A percentile compares a stretch with the other conserved stretches of the same genome.
Evolutionary conservation across 352 stramenopile genomes (phyloP).

Genomic region (Phytophthora rubi): DNA sequence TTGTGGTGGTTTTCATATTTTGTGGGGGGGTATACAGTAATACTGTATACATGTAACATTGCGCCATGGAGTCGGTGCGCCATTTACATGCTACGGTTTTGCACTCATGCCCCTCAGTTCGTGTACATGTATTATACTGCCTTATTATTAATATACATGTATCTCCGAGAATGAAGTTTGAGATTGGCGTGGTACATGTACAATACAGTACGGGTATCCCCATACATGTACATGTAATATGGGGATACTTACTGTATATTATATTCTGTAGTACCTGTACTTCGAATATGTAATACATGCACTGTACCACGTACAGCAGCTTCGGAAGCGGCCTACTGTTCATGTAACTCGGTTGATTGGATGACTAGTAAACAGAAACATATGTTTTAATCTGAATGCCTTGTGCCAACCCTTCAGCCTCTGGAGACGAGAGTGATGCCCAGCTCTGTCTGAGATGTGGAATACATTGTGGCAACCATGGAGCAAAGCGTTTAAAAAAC

Average conservation of each 20-base stretch:
- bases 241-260: too few species aligned
- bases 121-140: conserved; percentile 2
- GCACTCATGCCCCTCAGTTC: conserved; percentile 9
- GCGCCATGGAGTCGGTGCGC: conserved; percentile 3
- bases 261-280: neutral
- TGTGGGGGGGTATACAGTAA: too few species aligned
- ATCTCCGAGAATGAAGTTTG: conserved; percentile 12
- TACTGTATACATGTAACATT: neutral
- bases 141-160: too few species aligned
- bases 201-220: neutral
- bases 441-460: too few species aligned
- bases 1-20: too few species aligned
- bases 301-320: neutral
- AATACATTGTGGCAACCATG: too few species aligned
- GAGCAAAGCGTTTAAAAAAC: too few species aligned
- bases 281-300: neutral
- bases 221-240: too few species aligned
- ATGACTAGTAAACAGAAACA: neutral
- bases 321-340: neutral
- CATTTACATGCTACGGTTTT: conserved; percentile 2
- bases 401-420: too few species aligned
- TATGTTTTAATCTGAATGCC: neutral
- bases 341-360: neutral
- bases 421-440: too few species aligned
- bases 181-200: conserved; percentile 6